Conservation (phyloP, 371 early-diverging fungal genomes). For the Cokeromyces recurvatus region DNA sequence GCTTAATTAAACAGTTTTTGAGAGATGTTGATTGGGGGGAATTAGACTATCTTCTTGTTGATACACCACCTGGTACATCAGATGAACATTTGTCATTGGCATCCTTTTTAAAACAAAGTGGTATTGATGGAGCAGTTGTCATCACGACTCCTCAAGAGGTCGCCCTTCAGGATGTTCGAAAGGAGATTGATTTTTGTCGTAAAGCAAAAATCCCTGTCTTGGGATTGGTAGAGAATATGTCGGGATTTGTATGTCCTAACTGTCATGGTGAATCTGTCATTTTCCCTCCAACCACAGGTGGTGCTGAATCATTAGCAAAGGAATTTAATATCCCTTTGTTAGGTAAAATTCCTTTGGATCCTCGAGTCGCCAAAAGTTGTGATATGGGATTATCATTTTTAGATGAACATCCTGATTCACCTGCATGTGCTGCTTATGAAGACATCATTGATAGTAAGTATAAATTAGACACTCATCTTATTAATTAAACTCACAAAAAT, state of each 20-base stretch:
- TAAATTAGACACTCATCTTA: neutral
- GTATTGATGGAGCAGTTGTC: conserved; percentile 88
- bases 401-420: conserved; percentile 84
- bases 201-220: conserved; percentile 88
- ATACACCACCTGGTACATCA: conserved; percentile 99
- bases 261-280: conserved; percentile 83
- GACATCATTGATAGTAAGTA: conserved; percentile 60
- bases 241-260: conserved; percentile 93
- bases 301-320: conserved; percentile 75
- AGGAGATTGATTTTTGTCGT: conserved; percentile 94
- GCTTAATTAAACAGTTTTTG: conserved; percentile 95
- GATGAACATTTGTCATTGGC: conserved; percentile 96
- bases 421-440: conserved; percentile 75
- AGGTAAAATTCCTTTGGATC: conserved; percentile 91
- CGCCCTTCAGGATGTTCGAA: conserved; percentile 92
- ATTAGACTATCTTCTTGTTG: conserved; percentile 92
- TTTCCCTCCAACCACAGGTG: conserved; percentile 92
- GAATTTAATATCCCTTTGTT: conserved; percentile 75
- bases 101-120: conserved; percentile 72
- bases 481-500: no score
- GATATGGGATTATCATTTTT: conserved; percentile 86
- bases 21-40: conserved; percentile 94
- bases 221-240: conserved; percentile 99
- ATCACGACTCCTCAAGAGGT: conserved; percentile 99
- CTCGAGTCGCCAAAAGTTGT: conserved; percentile 76